Evolutionary conservation across 208 protist genomes (phyloP), one percentile per base, ranked within the genome.

Genomic region (Acanthamoeba triangularis): DNA sequence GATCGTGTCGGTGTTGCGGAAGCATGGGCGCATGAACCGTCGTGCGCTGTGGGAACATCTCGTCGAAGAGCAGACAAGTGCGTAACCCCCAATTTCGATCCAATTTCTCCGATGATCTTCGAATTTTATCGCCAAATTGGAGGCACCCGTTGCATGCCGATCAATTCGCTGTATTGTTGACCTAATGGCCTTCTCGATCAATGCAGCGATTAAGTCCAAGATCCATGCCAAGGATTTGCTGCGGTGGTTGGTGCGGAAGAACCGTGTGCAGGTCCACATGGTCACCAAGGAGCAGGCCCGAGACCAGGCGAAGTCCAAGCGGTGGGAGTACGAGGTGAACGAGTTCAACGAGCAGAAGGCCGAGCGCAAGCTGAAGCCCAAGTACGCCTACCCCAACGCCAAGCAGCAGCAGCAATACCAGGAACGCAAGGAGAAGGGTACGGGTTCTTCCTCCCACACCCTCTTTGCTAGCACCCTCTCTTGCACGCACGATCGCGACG

Each of bases 321-420:
- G 49, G 28, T 91, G 84, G 84, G 84, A 91, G 84, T 91, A 49
- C 84, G 59, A 63, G 25, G 84, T 91, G 20, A 91, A 91, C 35
- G 84, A 91, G 52, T 41, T n/a, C 11, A 91, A 91, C 84, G 49
- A 91, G 84, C 49, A 37, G 11, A 91, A 91, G 84, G 84, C 35
- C 8, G 84, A 91, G 52, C 28, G 16, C 49, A 91, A 91, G 35
- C 28, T 28, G 37, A 91, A 91, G 84, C 44, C 10, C 10, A 91
- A 91, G 59, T 91, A 91, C 52, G 20, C 18, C 20, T 37, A 91
- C 54, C 84, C 84, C 84, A 59, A 67, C 20, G 18, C 49, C 84
- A 91, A 91, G 84, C 41, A n/a, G 33, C 84, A 67, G 30, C 10
- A 59, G 84, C 20, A 67, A 2, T 44, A 59, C 33, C 28, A 18